Evolutionary conservation across 192 early-diverging fungal species (phyloP).

Genomic region (Geranomyces michiganensis): DNA sequence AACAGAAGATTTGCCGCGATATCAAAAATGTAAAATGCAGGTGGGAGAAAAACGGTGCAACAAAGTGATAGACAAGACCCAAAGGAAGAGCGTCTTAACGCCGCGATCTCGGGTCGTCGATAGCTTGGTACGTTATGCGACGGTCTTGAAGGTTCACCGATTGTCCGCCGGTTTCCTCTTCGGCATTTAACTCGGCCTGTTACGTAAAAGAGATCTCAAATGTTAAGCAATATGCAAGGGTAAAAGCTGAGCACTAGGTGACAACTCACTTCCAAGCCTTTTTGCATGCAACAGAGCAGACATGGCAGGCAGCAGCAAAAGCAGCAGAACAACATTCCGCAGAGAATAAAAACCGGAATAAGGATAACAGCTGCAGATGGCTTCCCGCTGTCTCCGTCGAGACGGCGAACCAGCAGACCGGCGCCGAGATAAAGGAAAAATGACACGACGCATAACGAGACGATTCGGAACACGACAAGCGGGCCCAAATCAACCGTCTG

Average conservation of each 20-base stretch:
- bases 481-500: conserved; percentile 27
- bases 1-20: too few relatives aligned
- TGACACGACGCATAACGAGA: conserved; percentile 34
- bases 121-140: conserved; percentile 9
- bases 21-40: too few relatives aligned
- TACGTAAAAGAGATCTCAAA: not conserved
- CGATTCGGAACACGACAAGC: conserved; percentile 19
- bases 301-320: conserved; percentile 51
- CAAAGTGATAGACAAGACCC: too few relatives aligned
- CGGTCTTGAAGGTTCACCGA: not conserved
- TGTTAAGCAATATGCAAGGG: not conserved
- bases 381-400: conserved; percentile 20
- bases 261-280: conserved; percentile 15
- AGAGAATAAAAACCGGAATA: conserved; percentile 58
- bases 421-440: conserved; percentile 44
- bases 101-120: not conserved
- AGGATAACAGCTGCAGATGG: conserved; percentile 51
- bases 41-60: too few relatives aligned
- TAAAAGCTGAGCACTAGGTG: not conserved
- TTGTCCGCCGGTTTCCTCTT: not conserved
- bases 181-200: conserved; percentile 3
- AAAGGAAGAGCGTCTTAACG: too few relatives aligned
- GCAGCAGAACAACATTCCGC: conserved; percentile 48
- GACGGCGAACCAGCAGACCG: conserved; percentile 45
- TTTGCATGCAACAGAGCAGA: conserved; percentile 18